These are phyloP conservation scores for Elaeagnus macrophylla DNA, from an alignment of 306 rosid species.

Conservation along the genomic window DNA sequence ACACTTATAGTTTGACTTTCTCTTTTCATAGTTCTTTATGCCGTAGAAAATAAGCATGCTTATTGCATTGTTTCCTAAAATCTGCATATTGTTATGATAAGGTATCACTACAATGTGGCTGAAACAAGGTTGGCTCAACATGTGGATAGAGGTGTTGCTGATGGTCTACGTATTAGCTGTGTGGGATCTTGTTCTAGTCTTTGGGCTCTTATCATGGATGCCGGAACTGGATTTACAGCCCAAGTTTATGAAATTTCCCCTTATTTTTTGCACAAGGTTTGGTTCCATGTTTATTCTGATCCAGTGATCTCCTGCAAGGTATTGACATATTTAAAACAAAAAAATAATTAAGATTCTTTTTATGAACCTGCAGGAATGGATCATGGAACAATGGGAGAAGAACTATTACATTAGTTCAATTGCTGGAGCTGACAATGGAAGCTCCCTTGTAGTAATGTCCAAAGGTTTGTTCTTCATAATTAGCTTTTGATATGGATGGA, in stretches of 20 bases:
- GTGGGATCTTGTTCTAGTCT: constrained; percentile 87
- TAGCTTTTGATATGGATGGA: background rate
- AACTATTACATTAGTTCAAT: constrained; percentile 53
- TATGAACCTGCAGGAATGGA: constrained; percentile 40
- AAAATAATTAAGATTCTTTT: constrained; percentile 4
- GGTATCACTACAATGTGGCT: constrained; percentile 86
- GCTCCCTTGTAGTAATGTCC: constrained; percentile 65
- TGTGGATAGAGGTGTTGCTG: constrained; percentile 89
- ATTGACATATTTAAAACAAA: background rate
- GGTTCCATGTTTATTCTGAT: constrained; percentile 11
- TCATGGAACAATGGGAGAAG: constrained; percentile 67
- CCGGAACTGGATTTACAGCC: constrained; percentile 74
- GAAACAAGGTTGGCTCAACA: constrained; percentile 80
- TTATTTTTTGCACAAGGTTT: constrained; percentile 80
- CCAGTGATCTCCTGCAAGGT: background rate
- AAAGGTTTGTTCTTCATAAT: constrained; percentile 31
- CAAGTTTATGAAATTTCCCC: constrained; percentile 85
- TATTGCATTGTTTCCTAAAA: constrained; percentile 3
- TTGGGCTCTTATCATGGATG: constrained; percentile 98
- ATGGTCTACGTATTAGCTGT: constrained; percentile 84
- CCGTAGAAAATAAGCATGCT: background rate
- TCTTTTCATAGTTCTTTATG: background rate
- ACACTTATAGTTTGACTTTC: too few relatives aligned
- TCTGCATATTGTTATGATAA: constrained; percentile 22
- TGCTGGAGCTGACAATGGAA: constrained; percentile 59